Conservation (phyloP, 2,329 filamentous ascomycete species). For the Thelonectria blattea region DNA sequence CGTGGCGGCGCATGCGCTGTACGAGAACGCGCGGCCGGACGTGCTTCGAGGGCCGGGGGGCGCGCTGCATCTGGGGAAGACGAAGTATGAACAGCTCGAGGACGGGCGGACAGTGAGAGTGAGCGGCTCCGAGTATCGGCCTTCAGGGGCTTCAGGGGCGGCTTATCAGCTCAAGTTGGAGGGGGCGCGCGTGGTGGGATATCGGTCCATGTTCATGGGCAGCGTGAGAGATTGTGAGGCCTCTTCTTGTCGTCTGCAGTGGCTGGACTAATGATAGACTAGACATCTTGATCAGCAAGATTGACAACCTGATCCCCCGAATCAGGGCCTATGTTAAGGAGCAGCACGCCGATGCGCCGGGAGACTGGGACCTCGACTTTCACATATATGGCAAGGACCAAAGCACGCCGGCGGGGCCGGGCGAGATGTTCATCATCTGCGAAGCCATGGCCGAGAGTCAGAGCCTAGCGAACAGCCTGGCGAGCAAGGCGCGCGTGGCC, state of each 20-base stretch:
- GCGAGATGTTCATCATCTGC: constrained; percentile 51
- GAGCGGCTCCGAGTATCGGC: constrained; percentile 16
- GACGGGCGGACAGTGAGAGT: constrained; percentile 28
- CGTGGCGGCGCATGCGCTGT: constrained; percentile 60
- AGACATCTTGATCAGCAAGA: constrained; percentile 28
- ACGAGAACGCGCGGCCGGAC: constrained; percentile 61
- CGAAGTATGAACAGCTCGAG: constrained; percentile 31
- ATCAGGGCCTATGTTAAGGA: constrained; percentile 28
- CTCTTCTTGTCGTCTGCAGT: fast-evolving
- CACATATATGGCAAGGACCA: constrained; percentile 51
- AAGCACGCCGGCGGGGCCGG: not conserved
- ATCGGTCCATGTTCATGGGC: constrained; percentile 34
- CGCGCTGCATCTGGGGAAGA: constrained; percentile 47
- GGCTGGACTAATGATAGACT: constrained; percentile 18
- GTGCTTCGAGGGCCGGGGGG: constrained; percentile 57
- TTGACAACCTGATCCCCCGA: constrained; percentile 21
- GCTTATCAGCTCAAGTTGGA: constrained; percentile 35
- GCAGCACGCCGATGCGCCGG: constrained; percentile 27
- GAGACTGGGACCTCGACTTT: constrained; percentile 41
- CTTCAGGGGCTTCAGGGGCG: constrained; percentile 9
- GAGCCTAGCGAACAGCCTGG: constrained; percentile 47
- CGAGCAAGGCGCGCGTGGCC: constrained; percentile 37
- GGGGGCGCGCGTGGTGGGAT: constrained; percentile 28
- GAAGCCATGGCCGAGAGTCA: constrained; percentile 55
- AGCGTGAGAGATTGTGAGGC: constrained; percentile 29